Conservation (phyloP, 75 land plant genomes). For the Sequoia sempervirens region DNA sequence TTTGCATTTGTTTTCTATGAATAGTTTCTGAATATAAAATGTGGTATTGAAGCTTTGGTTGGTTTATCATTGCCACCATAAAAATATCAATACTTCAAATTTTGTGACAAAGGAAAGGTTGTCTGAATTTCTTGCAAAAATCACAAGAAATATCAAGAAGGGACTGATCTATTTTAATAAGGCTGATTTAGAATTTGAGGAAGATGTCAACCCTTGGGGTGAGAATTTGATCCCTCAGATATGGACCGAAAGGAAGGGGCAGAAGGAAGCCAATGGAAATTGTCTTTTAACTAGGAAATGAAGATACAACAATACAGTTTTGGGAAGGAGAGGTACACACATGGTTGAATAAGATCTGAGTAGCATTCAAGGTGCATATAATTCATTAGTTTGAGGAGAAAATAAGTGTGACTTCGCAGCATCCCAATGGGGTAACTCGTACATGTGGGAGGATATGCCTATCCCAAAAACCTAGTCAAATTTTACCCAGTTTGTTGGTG, state of each 20-base stretch:
- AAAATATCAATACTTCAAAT: background rate
- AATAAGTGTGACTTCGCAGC: background rate
- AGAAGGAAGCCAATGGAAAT: background rate
- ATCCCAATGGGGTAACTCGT: background rate
- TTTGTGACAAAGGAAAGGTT: too few relatives aligned
- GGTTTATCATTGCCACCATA: background rate
- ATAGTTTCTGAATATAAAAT: too few relatives aligned
- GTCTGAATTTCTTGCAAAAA: background rate
- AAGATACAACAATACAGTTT: background rate
- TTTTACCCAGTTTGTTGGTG: background rate
- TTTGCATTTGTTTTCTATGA: too few relatives aligned
- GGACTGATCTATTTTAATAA: background rate
- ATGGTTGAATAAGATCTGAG: background rate
- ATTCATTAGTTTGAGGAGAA: background rate
- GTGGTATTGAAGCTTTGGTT: background rate
- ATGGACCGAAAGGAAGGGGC: too few relatives aligned
- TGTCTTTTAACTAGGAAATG: background rate
- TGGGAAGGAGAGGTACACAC: background rate
- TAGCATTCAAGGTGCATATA: background rate
- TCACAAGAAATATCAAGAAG: background rate
- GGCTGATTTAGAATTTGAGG: background rate
- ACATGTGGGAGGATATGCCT: background rate
- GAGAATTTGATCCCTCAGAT: too few relatives aligned
- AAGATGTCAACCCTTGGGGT: background rate
- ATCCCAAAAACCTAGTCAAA: background rate